Evolutionary conservation across 1,284 basidiomycete species (phyloP).

Genomic region (Ganoderma sinense): DNA sequence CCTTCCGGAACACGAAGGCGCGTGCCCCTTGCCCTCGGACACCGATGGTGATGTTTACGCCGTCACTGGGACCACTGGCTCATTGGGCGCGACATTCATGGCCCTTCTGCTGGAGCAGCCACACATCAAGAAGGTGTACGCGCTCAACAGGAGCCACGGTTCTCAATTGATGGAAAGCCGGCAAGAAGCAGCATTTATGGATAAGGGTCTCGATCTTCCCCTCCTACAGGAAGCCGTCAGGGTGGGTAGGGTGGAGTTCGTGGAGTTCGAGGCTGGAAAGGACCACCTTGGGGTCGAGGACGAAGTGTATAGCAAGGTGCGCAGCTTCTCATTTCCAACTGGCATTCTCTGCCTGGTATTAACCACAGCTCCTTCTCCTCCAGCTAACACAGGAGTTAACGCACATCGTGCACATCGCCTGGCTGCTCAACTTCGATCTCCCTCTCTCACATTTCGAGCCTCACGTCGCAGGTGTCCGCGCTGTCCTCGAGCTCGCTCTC

Average conservation of each 20-base stretch:
- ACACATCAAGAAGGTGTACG: constrained; percentile 10
- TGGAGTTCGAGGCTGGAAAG: constrained; percentile 8
- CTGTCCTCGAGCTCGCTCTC: constrained; percentile 32
- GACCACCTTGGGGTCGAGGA: constrained; percentile 11
- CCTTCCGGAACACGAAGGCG: background rate
- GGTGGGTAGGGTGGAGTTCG: constrained; percentile 5
- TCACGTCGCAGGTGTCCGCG: constrained; percentile 18
- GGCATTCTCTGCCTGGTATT: background rate
- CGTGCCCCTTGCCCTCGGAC: background rate
- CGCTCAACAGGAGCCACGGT: constrained; percentile 8
- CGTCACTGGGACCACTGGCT: constrained; percentile 15
- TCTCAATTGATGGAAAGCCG: constrained; percentile 3
- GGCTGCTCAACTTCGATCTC: constrained; percentile 43
- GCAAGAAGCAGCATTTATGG: constrained; percentile 11
- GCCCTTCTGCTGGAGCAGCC: constrained; percentile 7
- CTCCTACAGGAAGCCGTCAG: background rate
- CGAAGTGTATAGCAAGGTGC: constrained; percentile 8
- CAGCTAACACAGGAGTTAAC: constrained; percentile 30
- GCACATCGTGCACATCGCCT: constrained; percentile 40
- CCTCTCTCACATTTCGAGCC: constrained; percentile 20
- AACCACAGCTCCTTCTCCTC: background rate
- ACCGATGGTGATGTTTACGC: constrained; percentile 9
- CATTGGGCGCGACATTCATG: constrained; percentile 12
- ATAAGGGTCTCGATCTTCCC: constrained; percentile 8
- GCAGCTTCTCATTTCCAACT: background rate